Base-by-base conservation (phyloP, 495 filamentous ascomycete species). In the Neurospora sp. region DNA sequence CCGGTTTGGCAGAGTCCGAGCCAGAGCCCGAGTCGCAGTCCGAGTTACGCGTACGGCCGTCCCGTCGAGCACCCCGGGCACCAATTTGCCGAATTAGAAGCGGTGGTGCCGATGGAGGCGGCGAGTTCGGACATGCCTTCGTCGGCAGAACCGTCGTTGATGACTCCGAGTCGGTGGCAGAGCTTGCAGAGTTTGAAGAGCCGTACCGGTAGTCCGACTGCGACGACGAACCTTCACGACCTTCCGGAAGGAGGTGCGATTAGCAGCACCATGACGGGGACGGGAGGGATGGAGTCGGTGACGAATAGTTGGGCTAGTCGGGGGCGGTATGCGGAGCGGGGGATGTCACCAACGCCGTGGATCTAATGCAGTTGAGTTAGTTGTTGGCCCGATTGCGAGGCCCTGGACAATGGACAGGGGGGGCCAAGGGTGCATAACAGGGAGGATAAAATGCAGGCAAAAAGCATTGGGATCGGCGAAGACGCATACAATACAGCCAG, bases 1-100 rank as follows among this genome's bases (percentile, higher is more conserved):
- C 27, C 27, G 14, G 54, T 35, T 35, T 66, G 54, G 54, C 54
- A 16, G 23, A 62, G 54, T 35, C 23, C 54, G 20, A 31, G 12
- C 6, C 54, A 35, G 27, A 18, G 54, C 5, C 54, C 23, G 14
- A 66, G 27, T 37, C 27, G 27, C 3, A 66, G 54, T 37, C 14
- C 27, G 54, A 27, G 54, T 9, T 18, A 66, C 27, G 27, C 23
- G 6, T 66, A 66, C 27, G 7, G 14, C 3, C 27, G 54, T 35
- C 7, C 54, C 12, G 23, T 71, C 59, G 62, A 27, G 39, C 23
- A 69, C 23, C 31, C 39, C 35, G 70, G 70, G 5, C 46, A 27
- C 12, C 48, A 39, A 18, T 74, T 72, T 18, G 77, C 70, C 38
- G 77, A 77, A 44, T 35, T 78, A 46, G 77, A 75, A 37, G 77